These are phyloP conservation scores for Combretum micranthum DNA, from an alignment of 345 rosid genomes.

Conservation along the genomic window DNA sequence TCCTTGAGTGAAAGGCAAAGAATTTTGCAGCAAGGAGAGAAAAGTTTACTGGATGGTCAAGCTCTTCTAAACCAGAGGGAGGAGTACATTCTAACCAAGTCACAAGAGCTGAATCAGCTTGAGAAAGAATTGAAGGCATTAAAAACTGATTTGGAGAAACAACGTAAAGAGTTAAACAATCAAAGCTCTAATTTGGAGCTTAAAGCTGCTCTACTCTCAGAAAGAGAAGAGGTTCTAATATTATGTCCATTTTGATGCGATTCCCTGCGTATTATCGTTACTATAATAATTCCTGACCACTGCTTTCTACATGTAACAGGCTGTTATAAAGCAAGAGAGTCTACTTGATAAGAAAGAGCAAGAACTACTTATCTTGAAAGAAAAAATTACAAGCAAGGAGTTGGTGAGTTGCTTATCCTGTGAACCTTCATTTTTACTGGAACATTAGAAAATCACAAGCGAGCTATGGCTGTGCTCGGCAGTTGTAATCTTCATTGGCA, in stretches of 20 bases:
- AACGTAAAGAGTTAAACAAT: constrained; percentile 37
- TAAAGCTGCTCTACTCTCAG: constrained; percentile 34
- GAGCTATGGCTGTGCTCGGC: background rate
- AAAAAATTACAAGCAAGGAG: constrained; percentile 61
- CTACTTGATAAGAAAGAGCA: constrained; percentile 57
- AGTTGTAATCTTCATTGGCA: too few relatives aligned
- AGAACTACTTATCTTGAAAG: constrained; percentile 63
- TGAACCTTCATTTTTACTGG: constrained; percentile 1
- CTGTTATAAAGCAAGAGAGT: constrained; percentile 50
- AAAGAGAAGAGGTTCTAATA: constrained; percentile 72
- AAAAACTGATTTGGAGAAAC: constrained; percentile 45
- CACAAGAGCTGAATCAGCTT: constrained; percentile 54
- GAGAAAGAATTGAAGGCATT: constrained; percentile 56
- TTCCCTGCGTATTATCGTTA: background rate
- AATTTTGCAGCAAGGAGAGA: constrained; percentile 70
- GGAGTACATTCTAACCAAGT: constrained; percentile 56
- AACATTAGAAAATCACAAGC: background rate
- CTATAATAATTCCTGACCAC: constrained; percentile 7
- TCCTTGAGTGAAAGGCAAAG: constrained; percentile 66
- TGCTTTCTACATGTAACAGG: constrained; percentile 29
- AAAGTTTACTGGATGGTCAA: constrained; percentile 69
- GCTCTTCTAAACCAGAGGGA: constrained; percentile 76
- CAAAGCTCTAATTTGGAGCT: constrained; percentile 56
- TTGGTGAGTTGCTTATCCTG: constrained; percentile 48
- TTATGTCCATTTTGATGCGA: background rate